Base-by-base conservation (phyloP, 2,329 filamentous ascomycete genomes). In the Graphium sp. region DNA sequence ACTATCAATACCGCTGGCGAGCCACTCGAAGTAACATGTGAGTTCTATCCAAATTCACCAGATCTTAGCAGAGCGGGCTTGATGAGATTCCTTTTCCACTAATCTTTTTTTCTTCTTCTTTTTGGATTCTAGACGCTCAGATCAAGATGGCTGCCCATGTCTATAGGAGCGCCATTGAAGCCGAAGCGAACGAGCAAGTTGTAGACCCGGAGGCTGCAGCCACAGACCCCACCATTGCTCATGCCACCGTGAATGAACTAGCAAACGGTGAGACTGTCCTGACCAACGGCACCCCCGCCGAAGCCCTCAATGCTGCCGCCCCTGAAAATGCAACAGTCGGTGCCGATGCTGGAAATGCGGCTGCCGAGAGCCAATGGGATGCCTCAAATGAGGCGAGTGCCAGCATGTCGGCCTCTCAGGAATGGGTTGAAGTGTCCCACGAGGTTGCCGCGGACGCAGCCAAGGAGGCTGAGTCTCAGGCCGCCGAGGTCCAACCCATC, bases 401-500 rank as follows among this genome's bases (percentile, higher is more conserved):
- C 28, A 60, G 59, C 35, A 39, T 53, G 32, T 51, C 53, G 18
- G 44, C 51, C 31, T 67, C 65, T 2, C 65, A 69, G 46, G 79
- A 85, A 39, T 89, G 81, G 69, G 76, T 91, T 34, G 52, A 60
- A 31, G 52, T 62, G 14, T 31, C 39, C 16, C 30, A 22, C 5
- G 71, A 83, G 47, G 60, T 81, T 24, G 71, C 81, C 29, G n/a
- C n/a, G n/a, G 71, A 76, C 32, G 70, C n/a, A 85, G 43, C 74
- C 26, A 56, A 69, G 29, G 83, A 91, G 59, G 75, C 77, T 5
- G 80, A 89, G 35, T 70, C 63, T 21, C 47, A 70, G 23, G 54
- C 32, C 11, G 23, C 26, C 7, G n/a, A 19, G 9, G 16, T 26
- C 25, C 11, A 62, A 26, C 68, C 70, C 16, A 71, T 67, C n/a